phyloP scores from a whole-genome alignment of 441 rosid species.

The Euphorbia celastroides region DNA sequence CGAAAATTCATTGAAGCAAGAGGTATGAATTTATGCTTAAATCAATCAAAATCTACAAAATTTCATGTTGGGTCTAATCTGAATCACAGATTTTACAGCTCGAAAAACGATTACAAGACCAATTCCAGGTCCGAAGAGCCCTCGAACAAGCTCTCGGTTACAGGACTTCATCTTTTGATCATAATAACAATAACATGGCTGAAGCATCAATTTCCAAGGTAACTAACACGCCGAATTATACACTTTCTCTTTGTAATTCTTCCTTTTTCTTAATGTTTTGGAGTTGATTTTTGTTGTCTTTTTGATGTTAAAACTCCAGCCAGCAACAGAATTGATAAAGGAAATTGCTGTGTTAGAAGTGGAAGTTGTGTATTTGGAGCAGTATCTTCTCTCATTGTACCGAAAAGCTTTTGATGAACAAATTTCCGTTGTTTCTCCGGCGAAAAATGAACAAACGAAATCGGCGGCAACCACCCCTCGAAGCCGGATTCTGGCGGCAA shows the following conservation, averaged over 20 bases:
- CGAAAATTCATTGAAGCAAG: conserved; percentile 59
- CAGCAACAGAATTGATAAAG: conserved; percentile 71
- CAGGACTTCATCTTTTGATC: conserved; percentile 36
- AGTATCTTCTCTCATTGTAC: conserved; percentile 79
- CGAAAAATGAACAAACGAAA: conserved; percentile 36
- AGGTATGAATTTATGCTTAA: too few species aligned
- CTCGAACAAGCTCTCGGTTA: conserved; percentile 79
- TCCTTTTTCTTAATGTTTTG: too few species aligned
- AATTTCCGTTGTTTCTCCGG: conserved; percentile 38
- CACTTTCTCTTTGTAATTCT: neutral
- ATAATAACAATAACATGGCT: conserved; percentile 25
- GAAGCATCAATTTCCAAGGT: conserved; percentile 64
- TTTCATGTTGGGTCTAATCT: neutral
- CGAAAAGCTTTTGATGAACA: conserved; percentile 84
- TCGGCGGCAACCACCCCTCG: conserved; percentile 41
- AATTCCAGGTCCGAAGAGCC: conserved; percentile 65
- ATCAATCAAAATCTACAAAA: conserved; percentile 7
- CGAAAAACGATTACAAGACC: conserved; percentile 75
- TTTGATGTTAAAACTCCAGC: conserved; percentile 31
- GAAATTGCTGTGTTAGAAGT: conserved; percentile 83
- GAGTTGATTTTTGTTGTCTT: neutral
- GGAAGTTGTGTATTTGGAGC: conserved; percentile 89
- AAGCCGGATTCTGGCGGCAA: conserved; percentile 25
- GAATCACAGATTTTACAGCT: conserved; percentile 68
- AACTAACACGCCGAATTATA: conserved; percentile 4